These are phyloP conservation scores for Globisporangium parvum DNA, from an alignment of 352 stramenopile genomes.

Conservation along the genomic window DNA sequence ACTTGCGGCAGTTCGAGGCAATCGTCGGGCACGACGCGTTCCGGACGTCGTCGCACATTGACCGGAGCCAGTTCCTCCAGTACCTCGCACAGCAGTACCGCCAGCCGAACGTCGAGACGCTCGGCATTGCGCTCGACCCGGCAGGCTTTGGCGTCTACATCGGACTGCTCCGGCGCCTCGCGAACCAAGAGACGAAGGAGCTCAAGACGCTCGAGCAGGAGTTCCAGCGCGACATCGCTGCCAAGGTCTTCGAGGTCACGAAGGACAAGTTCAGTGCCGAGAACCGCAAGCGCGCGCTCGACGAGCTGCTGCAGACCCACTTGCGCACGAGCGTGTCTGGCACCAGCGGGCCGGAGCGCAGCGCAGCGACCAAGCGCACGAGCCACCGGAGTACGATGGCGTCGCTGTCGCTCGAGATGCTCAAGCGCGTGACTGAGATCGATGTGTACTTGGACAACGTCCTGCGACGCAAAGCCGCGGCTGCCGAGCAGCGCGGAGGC, in stretches of 20 bases:
- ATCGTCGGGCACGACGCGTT: slow-evolving; percentile 66
- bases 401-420: slow-evolving; percentile 74
- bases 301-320: slow-evolving; percentile 43
- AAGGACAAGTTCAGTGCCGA: slow-evolving; percentile 83
- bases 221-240: slow-evolving; percentile 71
- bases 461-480: slow-evolving; percentile 49
- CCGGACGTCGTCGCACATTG: slow-evolving; percentile 41
- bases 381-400: slow-evolving; percentile 16
- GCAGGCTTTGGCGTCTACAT: slow-evolving; percentile 73
- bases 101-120: slow-evolving; percentile 48
- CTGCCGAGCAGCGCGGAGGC: slow-evolving; percentile 17
- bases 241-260: slow-evolving; percentile 76
- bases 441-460: slow-evolving; percentile 83
- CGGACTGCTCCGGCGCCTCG: slow-evolving; percentile 63
- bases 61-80: slow-evolving; percentile 64
- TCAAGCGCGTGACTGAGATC: slow-evolving; percentile 73
- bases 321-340: background rate
- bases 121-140: slow-evolving; percentile 61
- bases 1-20: slow-evolving; percentile 61
- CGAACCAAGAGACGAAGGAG: slow-evolving; percentile 75
- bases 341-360: background rate
- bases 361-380: background rate
- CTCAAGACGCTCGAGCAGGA: slow-evolving; percentile 75
- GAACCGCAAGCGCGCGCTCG: slow-evolving; percentile 67
- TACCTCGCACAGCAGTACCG: slow-evolving; percentile 66